A percentile compares a stretch with the other conserved stretches of the same genome.
These are phyloP conservation scores for Picea glauca DNA, from an alignment of 75 land plant species.

Conservation along the genomic window DNA sequence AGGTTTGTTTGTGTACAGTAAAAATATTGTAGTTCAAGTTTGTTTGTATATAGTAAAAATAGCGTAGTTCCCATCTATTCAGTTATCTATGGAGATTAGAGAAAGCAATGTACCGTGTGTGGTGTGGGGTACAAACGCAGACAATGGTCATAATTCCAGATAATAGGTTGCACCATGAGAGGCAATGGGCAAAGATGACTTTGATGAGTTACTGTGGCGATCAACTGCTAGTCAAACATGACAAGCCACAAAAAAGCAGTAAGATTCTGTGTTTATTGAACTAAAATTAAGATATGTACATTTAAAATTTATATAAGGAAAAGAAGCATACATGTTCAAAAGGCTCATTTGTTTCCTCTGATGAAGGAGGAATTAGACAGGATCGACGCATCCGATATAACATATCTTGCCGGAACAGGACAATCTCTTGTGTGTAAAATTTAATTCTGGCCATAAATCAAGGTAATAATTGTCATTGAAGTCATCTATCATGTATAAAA, in stretches of 20 bases:
- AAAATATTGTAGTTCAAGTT: too few species aligned
- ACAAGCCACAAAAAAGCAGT: background rate
- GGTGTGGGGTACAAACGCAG: slow-evolving; percentile 91
- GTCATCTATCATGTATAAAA: background rate
- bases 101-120: slow-evolving; percentile 55
- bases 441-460: slow-evolving; percentile 54
- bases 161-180: slow-evolving; percentile 87
- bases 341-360: slow-evolving; percentile 90
- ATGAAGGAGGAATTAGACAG: slow-evolving; percentile 79
- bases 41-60: too few species aligned
- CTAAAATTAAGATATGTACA: background rate
- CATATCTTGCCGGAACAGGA: slow-evolving; percentile 93
- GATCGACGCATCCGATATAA: slow-evolving; percentile 92
- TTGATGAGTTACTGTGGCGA: slow-evolving; percentile 94
- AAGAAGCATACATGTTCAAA: slow-evolving; percentile 80
- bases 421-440: slow-evolving; percentile 93
- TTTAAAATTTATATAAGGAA: background rate
- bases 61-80: background rate
- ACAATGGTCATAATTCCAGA: slow-evolving; percentile 96
- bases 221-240: slow-evolving; percentile 58
- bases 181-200: slow-evolving; percentile 99
- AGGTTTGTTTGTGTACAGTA: too few species aligned
- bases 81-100: background rate
- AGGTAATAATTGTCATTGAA: background rate
- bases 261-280: background rate